Percentiles rank a stretch among this genome's conserved stretches.
phyloP scores from a whole-genome alignment of 73 alveolate genomes.

The Breviolum minutum region DNA sequence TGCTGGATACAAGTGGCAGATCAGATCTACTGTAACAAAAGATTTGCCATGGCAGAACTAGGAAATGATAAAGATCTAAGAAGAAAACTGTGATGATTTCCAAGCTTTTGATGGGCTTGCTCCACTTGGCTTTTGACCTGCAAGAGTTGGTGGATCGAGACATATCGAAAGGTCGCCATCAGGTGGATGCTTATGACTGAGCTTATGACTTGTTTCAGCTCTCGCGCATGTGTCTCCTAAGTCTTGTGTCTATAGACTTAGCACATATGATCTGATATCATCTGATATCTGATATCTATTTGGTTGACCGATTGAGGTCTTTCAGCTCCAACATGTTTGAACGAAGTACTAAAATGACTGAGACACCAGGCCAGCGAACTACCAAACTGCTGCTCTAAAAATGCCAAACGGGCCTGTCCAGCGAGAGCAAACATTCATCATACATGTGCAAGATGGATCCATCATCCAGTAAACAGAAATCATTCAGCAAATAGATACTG shows the following conservation, averaged over 20 bases:
- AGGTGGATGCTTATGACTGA: neutral
- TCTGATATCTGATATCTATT: neutral
- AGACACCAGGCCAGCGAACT: neutral
- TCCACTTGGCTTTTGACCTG: constrained; percentile 27
- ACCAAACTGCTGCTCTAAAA: neutral
- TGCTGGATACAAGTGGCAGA: neutral
- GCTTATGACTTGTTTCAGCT: neutral
- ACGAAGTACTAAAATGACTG: too few species aligned
- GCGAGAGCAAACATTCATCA: too few species aligned
- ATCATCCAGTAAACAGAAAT: too few species aligned
- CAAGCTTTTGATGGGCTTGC: constrained; percentile 30
- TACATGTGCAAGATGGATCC: too few species aligned
- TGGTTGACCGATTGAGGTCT: too few species aligned
- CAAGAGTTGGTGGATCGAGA: too few species aligned
- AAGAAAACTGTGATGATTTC: neutral
- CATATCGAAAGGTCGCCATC: too few species aligned
- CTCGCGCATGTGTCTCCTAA: neutral
- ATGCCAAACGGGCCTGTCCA: too few species aligned
- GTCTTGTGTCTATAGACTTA: neutral
- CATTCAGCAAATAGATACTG: too few species aligned
- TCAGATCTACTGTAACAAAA: too few species aligned
- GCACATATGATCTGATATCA: too few species aligned
- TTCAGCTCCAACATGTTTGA: too few species aligned
- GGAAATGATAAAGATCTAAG: neutral
- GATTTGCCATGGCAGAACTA: neutral